Percentiles rank a stretch among this genome's conserved stretches.
These are phyloP conservation scores for Fragaria nilgerrensis DNA, from an alignment of 306 rosid species.

Conservation along the genomic window DNA sequence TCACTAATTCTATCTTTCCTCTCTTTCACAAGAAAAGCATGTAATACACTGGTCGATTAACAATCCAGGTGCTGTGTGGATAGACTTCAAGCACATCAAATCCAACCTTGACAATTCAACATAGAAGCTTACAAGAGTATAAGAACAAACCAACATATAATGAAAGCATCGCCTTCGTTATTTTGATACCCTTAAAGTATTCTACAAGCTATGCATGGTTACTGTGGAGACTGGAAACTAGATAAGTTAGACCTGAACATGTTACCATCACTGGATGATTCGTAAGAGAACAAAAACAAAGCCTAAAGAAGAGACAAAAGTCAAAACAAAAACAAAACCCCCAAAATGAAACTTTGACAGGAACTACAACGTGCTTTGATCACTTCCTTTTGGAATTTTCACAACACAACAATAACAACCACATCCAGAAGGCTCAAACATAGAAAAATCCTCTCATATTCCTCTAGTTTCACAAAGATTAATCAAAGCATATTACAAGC, in stretches of 20 bases:
- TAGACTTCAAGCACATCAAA: neutral
- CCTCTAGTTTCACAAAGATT: constrained; percentile 7
- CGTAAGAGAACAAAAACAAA: constrained; percentile 15
- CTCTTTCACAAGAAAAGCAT: neutral
- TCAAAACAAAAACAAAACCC: constrained; percentile 10
- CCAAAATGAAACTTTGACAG: neutral
- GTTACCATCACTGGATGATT: constrained; percentile 4
- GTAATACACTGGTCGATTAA: neutral
- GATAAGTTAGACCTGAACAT: neutral
- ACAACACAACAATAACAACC: neutral
- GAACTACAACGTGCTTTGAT: neutral
- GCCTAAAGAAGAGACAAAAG: neutral
- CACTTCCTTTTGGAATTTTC: neutral
- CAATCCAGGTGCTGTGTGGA: neutral
- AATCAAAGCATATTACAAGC: neutral
- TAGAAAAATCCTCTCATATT: neutral
- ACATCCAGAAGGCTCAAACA: constrained; percentile 1
- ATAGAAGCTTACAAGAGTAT: neutral
- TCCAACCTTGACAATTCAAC: neutral
- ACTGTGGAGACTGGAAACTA: constrained; percentile 3
- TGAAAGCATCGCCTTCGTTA: neutral
- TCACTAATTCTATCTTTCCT: neutral
- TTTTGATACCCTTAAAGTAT: neutral
- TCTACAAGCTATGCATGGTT: constrained; percentile 3
- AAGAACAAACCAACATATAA: neutral